Base-by-base conservation (phyloP, 805 yeast species). In the Blastobotrys peoriensis region DNA sequence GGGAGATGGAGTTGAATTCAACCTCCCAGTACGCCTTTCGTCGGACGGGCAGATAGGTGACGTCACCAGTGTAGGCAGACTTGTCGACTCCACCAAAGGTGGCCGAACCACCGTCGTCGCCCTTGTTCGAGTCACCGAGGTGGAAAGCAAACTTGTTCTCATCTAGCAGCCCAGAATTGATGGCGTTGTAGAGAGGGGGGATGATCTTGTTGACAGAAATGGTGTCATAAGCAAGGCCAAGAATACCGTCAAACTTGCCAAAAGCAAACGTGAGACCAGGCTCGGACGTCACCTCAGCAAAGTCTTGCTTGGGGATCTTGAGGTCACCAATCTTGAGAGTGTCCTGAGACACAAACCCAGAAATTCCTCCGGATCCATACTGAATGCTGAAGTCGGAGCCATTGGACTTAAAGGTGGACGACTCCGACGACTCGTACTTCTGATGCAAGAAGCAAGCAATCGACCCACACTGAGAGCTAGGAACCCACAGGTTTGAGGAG, bases 11-110 rank as follows among this genome's bases (percentile, higher is more conserved):
- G 57, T 87, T 87, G 56, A 93, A 83, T 57, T 83, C 78, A 49
- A 93, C 98, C 75, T 93, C 98, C 98, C 98, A 93, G 78, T 93
- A 93, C 27, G 98, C 98, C 81, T 89, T 88, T 77, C 98, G 86
- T 75, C 98, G 87, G 51, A 93, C 94, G 48, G 98, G 98, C 68
- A 93, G 77, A 88, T 95, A 88, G 43, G 91, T 85, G 60, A 93
- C 76, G 56, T 91, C 79, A 54, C 98, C 98, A 40, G 71, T 68
- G 67, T 71, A 87, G 63, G 80, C 77, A 50, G 81, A 64, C 56
- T 80, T 75, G 62, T 91, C 97, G 55, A 82, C 73, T 56, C 98
- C 98, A 65, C 98, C 98, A 62, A 93, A 86, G 25, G 96, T 86
- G 54, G 93, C 96, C 55, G 83, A 78, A 59, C 98, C 98, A 41